Evolutionary conservation across 1,284 basidiomycete genomes (phyloP).

Genomic region (Albatrellus sp.): DNA sequence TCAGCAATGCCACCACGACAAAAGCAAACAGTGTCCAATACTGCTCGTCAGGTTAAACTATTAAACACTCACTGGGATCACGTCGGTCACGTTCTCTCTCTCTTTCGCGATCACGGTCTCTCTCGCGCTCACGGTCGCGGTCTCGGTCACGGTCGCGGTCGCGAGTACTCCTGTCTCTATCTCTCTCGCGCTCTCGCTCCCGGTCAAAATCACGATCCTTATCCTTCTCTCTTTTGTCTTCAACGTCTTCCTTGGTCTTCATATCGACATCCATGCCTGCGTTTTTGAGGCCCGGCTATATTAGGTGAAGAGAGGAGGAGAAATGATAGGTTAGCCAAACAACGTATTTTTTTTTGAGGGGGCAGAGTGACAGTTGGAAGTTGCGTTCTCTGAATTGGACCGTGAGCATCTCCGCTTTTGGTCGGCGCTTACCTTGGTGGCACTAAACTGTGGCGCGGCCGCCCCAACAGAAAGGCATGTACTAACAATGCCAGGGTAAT

Average conservation of each 20-base stretch:
- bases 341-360: neutral
- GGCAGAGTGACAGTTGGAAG: neutral
- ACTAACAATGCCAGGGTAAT: too few species aligned
- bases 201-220: slow-evolving; percentile 27
- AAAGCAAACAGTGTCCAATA: neutral
- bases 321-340: neutral
- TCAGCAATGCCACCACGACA: slow-evolving; percentile 1
- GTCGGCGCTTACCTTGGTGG: neutral
- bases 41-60: too few species aligned
- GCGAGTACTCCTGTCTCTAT: slow-evolving; percentile 33
- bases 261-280: slow-evolving; percentile 63
- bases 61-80: slow-evolving; percentile 36
- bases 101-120: slow-evolving; percentile 15
- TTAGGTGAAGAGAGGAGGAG: neutral
- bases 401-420: neutral
- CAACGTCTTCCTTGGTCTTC: slow-evolving; percentile 60
- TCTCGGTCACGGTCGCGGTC: slow-evolving; percentile 26
- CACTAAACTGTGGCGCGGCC: neutral
- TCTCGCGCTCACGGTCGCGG: slow-evolving; percentile 24
- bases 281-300: neutral
- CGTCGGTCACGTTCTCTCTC: slow-evolving; percentile 26
- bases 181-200: slow-evolving; percentile 34
- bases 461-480: too few species aligned
- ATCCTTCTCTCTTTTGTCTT: slow-evolving; percentile 33
- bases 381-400: slow-evolving; percentile 1